These are phyloP conservation scores for Lanmaoa rubissima DNA, from an alignment of 768 basidiomycete species.

Conservation along the genomic window DNA sequence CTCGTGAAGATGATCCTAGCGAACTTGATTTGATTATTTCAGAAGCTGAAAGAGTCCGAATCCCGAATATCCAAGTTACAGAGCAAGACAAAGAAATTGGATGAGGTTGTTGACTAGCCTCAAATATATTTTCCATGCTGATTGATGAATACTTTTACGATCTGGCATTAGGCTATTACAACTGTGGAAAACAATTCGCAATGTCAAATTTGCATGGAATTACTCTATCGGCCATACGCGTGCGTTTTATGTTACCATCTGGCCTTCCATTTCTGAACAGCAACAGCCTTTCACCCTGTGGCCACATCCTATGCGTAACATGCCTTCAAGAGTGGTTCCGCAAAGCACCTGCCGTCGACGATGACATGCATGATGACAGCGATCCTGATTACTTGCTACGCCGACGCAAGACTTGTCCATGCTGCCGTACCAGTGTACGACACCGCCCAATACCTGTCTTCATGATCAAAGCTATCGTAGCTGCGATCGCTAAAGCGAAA, in stretches of 20 bases:
- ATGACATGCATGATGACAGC: conserved; percentile 44
- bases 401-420: conserved; percentile 70
- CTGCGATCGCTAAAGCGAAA: conserved; percentile 48
- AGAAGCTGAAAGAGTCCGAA: conserved; percentile 49
- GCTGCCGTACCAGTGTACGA: conserved; percentile 57
- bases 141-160: neutral
- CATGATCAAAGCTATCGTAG: conserved; percentile 58
- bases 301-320: conserved; percentile 69
- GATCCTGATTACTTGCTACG: conserved; percentile 47
- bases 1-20: neutral
- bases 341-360: conserved; percentile 52
- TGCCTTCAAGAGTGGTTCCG: conserved; percentile 82
- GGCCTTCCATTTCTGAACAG: conserved; percentile 5
- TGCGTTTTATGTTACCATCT: conserved; percentile 35
- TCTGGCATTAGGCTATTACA: conserved; percentile 43
- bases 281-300: conserved; percentile 66
- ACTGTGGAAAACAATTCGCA: conserved; percentile 58
- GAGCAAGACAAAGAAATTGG: conserved; percentile 47
- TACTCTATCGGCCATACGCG: conserved; percentile 64
- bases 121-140: neutral
- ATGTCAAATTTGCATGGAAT: conserved; percentile 79
- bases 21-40: neutral
- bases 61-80: conserved; percentile 44
- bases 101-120: conserved; percentile 46
- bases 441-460: conserved; percentile 68